Evolutionary conservation across 2,329 filamentous ascomycete species (phyloP).

Genomic region (Rhynchosporium agropyri): DNA sequence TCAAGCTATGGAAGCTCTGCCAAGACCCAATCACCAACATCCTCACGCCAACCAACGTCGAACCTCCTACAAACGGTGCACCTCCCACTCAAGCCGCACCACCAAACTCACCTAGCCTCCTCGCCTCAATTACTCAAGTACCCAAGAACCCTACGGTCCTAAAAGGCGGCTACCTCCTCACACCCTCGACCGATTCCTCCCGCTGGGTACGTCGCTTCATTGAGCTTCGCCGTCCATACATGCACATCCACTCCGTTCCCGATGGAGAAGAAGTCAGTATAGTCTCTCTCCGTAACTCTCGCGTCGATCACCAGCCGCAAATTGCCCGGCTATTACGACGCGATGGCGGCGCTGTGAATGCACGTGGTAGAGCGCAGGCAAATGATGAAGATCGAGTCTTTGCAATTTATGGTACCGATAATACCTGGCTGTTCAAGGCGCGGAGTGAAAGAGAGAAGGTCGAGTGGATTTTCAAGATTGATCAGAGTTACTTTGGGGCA

Average conservation of each 20-base stretch:
- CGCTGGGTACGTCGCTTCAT: slow-evolving; percentile 93
- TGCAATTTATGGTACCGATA: slow-evolving; percentile 90
- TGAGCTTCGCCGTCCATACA: slow-evolving; percentile 86
- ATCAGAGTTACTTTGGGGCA: slow-evolving; percentile 58
- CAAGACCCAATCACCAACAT: slow-evolving; percentile 48
- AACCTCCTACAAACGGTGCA: slow-evolving; percentile 68
- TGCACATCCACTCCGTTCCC: slow-evolving; percentile 83
- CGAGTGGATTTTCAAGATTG: slow-evolving; percentile 95
- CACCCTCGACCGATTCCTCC: slow-evolving; percentile 77
- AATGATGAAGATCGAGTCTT: slow-evolving; percentile 61
- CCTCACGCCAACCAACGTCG: slow-evolving; percentile 62
- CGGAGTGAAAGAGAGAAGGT: slow-evolving; percentile 89
- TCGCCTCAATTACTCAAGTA: slow-evolving; percentile 75
- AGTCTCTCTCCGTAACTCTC: slow-evolving; percentile 83
- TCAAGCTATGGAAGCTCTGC: slow-evolving; percentile 42
- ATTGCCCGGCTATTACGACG: slow-evolving; percentile 72
- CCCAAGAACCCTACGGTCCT: slow-evolving; percentile 80
- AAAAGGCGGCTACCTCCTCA: slow-evolving; percentile 86
- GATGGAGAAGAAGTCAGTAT: slow-evolving; percentile 90
- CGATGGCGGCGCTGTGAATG: slow-evolving; percentile 29
- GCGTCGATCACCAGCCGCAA: slow-evolving; percentile 91
- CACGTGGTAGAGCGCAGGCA: slow-evolving; percentile 37
- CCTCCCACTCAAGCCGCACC: slow-evolving; percentile 36
- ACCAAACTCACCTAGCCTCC: slow-evolving; percentile 51
- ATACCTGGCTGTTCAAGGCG: slow-evolving; percentile 93